Evolutionary conservation across 2,329 filamentous ascomycete genomes (phyloP), one percentile per base, ranked within the genome.

Genomic region (Penicillium expansum): DNA sequence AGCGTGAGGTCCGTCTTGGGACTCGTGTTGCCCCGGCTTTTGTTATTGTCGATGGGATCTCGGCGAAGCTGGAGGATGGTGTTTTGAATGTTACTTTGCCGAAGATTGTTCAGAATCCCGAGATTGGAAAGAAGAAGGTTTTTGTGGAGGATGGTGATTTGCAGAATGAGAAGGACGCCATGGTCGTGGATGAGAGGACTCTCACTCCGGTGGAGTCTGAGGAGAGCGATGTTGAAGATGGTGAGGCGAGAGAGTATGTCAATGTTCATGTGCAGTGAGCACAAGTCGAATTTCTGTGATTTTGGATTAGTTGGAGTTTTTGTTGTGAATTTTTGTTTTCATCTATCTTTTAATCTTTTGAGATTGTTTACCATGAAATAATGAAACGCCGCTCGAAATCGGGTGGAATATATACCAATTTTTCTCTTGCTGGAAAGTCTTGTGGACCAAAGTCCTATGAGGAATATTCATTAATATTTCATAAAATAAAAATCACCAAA

Each of bases 1-100:
- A 91, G 74, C 81, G 89, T 56, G 85, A 83, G 66, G 78, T 95
- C 47, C 80, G 81, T 29, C 78, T 95, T 27, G 43, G 82, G 72
- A 42, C 69, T 53, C 14, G 77, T 50, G 77, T 78, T 9, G 80
- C 80, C 30, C 83, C 83, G 30, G 85, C 86, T 8, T 80, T 82
- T 61, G 78, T 94, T 16, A 87, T 92, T 65, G 83, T 80, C 1
- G 82, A 87, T 48, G 79, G 75, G 24, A 93, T 94, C 68, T 82
- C 80, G 2, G 90, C 90, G 3, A 91, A 86, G 76, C 81, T 95
- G 75, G 88, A 91, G 72, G 88, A 94, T 69, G 91, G 91, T 5
- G 77, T 95, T 1, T 73, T 95, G 63, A 79, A 87, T 35, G 80
- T 95, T n/a, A 86, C 83, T n/a, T 84, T 95, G 1, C 89, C 89